Conservation (phyloP, 2,329 filamentous ascomycete species). For the Fusarium metavorans region DNA sequence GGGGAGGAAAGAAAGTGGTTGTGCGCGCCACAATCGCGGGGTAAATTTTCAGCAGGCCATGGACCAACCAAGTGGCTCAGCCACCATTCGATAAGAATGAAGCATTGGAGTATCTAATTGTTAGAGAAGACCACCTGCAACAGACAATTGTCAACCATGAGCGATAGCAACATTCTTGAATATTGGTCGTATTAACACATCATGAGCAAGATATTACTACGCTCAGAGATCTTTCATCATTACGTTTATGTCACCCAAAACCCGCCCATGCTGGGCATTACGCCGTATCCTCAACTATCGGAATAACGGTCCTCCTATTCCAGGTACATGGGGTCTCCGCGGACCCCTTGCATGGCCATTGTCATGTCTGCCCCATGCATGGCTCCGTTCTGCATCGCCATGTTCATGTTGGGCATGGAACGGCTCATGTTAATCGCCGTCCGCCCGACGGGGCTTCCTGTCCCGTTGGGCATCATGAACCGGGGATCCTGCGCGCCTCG, state of each 20-base stretch:
- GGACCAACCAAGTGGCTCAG: conserved; percentile 27
- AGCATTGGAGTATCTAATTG: background rate
- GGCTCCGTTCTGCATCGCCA: conserved; percentile 54
- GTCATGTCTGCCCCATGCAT: conserved; percentile 58
- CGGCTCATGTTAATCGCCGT: conserved; percentile 56
- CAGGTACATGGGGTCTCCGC: conserved; percentile 65
- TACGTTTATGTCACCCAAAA: conserved; percentile 39
- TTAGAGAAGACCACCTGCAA: background rate
- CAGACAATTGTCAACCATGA: background rate
- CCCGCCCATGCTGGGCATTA: conserved; percentile 16
- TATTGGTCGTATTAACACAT: conserved; percentile 50
- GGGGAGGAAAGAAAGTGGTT: conserved; percentile 31
- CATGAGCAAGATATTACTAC: conserved; percentile 39
- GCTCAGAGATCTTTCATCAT: conserved; percentile 47
- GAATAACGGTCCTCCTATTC: conserved; percentile 50
- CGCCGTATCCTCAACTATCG: conserved; percentile 1
- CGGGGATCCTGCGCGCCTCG: conserved; percentile 50
- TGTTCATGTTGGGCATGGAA: conserved; percentile 61
- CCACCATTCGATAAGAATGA: conserved; percentile 18
- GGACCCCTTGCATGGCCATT: conserved; percentile 60
- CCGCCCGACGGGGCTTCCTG: conserved; percentile 51
- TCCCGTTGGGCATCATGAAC: conserved; percentile 59
- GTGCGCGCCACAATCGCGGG: conserved; percentile 47
- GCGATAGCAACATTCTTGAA: background rate
- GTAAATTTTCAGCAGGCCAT: conserved; percentile 43